Evolutionary conservation across 1,284 basidiomycete species (phyloP), one percentile per base, ranked within the genome.

Genomic region (Leccinum insigne): DNA sequence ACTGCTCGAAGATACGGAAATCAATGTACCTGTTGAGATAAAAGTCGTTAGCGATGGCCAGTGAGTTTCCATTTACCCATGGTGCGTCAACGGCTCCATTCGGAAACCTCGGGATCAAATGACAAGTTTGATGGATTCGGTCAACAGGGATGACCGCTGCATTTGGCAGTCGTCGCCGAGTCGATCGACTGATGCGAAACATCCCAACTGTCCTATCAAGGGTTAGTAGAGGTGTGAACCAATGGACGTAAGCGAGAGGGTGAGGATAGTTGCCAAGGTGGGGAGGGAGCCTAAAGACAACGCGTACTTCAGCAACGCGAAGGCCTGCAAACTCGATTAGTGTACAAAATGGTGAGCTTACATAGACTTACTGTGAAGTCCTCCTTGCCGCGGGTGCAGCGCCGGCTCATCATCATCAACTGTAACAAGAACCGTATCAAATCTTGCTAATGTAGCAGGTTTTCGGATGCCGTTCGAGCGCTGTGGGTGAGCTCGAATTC

Each of bases 51-150:
- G 29, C 7, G 29, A 29, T 29, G 29, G 29, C 29, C 29, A 29
- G 29, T 29, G 35, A 38, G 35, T 38, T 38, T 38, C 11, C 11
- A 38, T 38, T 38, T 38, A 38, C 35, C 11, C 42, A 44, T 44
- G 14, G 40, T 2, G 57, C 59, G 6, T 63, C n/a, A 6, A 68
- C 21, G 1, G 47, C 21, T 1, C 58, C 21, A 14, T 5, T 5
- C 2, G 57, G 47, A 59, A 70, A 70, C 4, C 3, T 16, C 0
- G 65, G 70, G 1, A 69, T 54, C 3, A 71, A 56, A 21, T 70
- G 68, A 4, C 61, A 69, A 1, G 5, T 52, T 21, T 65, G 63
- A 2, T 68, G 9, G 16, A 70, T 49, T 1, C 5, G 14, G 14
- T 40, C 3, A 2, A 66, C 13, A 6, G 49, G 32, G 23, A 71